Evolutionary conservation across 306 rosid species (phyloP), one percentile per base, ranked within the genome.

Genomic region (Mimosa pudica): DNA sequence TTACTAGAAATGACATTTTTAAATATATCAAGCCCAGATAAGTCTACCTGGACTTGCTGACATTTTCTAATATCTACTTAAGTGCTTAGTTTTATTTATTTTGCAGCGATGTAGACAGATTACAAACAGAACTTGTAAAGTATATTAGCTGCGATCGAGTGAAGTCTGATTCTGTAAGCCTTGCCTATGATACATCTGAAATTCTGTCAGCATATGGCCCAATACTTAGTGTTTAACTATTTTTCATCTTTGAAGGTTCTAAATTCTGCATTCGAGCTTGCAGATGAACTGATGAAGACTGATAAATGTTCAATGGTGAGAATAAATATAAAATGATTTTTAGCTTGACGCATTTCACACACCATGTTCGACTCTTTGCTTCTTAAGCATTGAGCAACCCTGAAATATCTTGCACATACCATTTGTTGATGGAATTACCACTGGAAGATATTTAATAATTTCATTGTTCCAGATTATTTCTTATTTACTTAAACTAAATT

Each of bases 81-180:
- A 66, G 32, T 35, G 46, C 68, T 35, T 65, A 20, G 57, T 58
- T 64, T 80, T 82, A 62, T 74, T 80, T 77, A 78, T 78, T 63
- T 75, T 84, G 88, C 92, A 93, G 98, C 73, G 90, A 88, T 67
- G 90, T 89, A 55, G 90, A 85, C 74, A 86, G 78, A 77, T 72
- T 89, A 69, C 91, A 78, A 73, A 63, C 83, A 47, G 86, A 89
- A 75, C 83, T 91, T 46, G 81, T 54, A 80, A 91, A 82, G 77
- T 77, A 83, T 86, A 77, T 87, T 74, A 88, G 81, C 81, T 72
- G 75, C 79, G 89, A 86, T 81, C 86, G 86, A 82, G 79, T 82
- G 67, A 42, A 78, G 51, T 84, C 90, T 51, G 82, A 65, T 80
- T 86, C 89, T 81, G 92, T 85, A 89, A 86, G 94, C 47, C 81